These are phyloP conservation scores for Mycosphaerella sp. DNA, from an alignment of 2,329 filamentous ascomycete genomes.

Conservation along the genomic window DNA sequence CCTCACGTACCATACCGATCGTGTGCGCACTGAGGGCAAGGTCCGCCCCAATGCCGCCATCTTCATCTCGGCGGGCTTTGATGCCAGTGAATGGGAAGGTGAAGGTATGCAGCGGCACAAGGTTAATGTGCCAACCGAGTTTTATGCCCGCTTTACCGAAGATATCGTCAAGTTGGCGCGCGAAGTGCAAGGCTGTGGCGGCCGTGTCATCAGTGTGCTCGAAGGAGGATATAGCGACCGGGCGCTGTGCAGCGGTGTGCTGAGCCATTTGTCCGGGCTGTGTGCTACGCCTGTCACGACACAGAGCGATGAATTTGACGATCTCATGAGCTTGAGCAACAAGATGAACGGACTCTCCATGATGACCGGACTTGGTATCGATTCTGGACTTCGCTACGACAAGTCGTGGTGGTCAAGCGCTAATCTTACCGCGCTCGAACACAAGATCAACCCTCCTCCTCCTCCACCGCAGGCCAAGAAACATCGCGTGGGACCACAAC, in stretches of 20 bases:
- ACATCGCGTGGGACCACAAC: slow-evolving; percentile 50
- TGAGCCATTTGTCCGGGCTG: slow-evolving; percentile 85
- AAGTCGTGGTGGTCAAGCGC: slow-evolving; percentile 43
- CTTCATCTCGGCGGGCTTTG: slow-evolving; percentile 93
- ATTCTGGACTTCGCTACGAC: slow-evolving; percentile 32
- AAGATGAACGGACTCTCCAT: slow-evolving; percentile 28
- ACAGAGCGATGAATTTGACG: slow-evolving; percentile 7
- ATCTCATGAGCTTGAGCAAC: slow-evolving; percentile 21
- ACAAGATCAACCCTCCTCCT: slow-evolving; percentile 47
- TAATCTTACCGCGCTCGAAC: slow-evolving; percentile 65
- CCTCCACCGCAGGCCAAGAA: slow-evolving; percentile 51
- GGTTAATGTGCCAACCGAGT: slow-evolving; percentile 92
- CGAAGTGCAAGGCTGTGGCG: slow-evolving; percentile 72
- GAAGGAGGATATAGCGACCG: slow-evolving; percentile 96
- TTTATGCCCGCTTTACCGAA: slow-evolving; percentile 84
- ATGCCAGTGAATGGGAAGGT: slow-evolving; percentile 92
- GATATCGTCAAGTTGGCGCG: slow-evolving; percentile 78
- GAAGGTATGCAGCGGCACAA: slow-evolving; percentile 91
- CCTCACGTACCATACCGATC: slow-evolving; percentile 64
- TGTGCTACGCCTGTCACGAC: slow-evolving; percentile 35
- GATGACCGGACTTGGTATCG: slow-evolving; percentile 2
- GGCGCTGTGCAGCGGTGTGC: slow-evolving; percentile 76
- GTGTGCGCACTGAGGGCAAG: slow-evolving; percentile 51
- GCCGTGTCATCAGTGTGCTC: slow-evolving; percentile 83
- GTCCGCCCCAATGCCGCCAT: slow-evolving; percentile 73